Base-by-base conservation (phyloP, 2,329 filamentous ascomycete species). In the Juglanconis juglandina region DNA sequence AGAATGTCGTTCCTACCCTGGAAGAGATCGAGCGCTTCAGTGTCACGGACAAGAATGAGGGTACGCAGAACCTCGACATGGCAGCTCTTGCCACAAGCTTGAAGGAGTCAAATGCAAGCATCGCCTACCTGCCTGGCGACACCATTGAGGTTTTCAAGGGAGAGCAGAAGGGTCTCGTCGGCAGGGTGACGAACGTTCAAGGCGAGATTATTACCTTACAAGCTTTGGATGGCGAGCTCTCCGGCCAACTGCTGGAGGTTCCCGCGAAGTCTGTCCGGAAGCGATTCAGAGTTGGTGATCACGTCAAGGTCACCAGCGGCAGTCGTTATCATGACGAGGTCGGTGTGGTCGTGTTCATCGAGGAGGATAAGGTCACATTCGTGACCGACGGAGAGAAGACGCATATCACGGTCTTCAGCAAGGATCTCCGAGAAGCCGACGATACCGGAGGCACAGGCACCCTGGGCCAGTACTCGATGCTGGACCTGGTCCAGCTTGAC, bases 321-420 rank as follows among this genome's bases (percentile, higher is more conserved):
- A 96, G 93, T 77, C 90, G 92, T 68, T 98, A 93, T 73, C 87
- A 91, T 58, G 95, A 97, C 68, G 95, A 99, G 76, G 90, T 98
- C 49, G 95, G 95, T 75, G 96, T 97, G 85, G 93, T 99, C 55
- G 92, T 98, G 66, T 91, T 92, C 73, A 95, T 97, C 66, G 89
- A 87, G 53, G 92, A 96, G 62, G 95, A 99, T 72, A 88, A 91
- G 44, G 92, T 99, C 60, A 98, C 95, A 1, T 80, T 99, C 65
- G 80, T 99, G 66, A 96, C 91, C 52, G 95, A 99, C 76, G 92
- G 95, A 72, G 95, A 87, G 63, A 94, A 95, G 75, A 87, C 88
- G 56, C 95, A 99, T 72, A 92, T 99, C 67, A 97, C 93, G 0
- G 95, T 99, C 39, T 99, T 99, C 72, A 97, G 94, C 79, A 97